A percentile compares a stretch with the other conserved stretches of the same genome.
Conservation (phyloP, 2,329 filamentous ascomycete species). For the Apiospora sp. region DNA sequence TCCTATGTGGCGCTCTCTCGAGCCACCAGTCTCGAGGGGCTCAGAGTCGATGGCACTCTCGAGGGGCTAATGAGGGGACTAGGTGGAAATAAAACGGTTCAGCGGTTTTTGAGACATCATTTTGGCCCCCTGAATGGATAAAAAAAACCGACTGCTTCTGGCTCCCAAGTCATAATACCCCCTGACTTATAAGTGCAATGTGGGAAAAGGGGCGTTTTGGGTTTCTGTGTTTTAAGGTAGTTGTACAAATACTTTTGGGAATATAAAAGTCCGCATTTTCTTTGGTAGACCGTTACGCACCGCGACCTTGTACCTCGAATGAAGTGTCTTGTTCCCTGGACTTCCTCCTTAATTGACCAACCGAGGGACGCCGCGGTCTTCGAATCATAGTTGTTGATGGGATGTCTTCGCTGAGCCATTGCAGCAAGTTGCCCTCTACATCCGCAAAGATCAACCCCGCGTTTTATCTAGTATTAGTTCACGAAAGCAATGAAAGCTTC, state of each 20-base stretch:
- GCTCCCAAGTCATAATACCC: neutral
- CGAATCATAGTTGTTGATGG: neutral
- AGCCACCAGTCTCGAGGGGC: slow-evolving; percentile 55
- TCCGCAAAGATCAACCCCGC: too few relatives aligned
- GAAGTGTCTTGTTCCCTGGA: neutral
- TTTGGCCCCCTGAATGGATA: slow-evolving; percentile 41
- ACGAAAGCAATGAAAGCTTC: too few relatives aligned
- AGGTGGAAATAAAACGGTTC: slow-evolving; percentile 45
- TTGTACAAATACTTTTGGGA: neutral
- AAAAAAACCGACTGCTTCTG: neutral
- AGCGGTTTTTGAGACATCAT: slow-evolving; percentile 44
- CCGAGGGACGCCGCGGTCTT: neutral
- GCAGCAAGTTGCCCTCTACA: too few relatives aligned
- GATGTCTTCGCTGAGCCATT: too few relatives aligned
- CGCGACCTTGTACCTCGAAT: too few relatives aligned
- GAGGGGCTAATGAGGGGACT: slow-evolving; percentile 39
- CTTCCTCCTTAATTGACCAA: neutral
- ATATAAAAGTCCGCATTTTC: neutral
- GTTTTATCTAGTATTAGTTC: too few relatives aligned
- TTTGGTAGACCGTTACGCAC: neutral
- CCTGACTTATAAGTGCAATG: neutral
- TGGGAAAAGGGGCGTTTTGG: neutral
- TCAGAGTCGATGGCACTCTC: slow-evolving; percentile 45
- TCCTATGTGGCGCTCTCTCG: slow-evolving; percentile 66
- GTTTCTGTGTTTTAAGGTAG: neutral